Percentiles rank a stretch among this genome's conserved stretches.
These are phyloP conservation scores for Termitomyces sp. DNA, from an alignment of 768 basidiomycete species.

Conservation along the genomic window DNA sequence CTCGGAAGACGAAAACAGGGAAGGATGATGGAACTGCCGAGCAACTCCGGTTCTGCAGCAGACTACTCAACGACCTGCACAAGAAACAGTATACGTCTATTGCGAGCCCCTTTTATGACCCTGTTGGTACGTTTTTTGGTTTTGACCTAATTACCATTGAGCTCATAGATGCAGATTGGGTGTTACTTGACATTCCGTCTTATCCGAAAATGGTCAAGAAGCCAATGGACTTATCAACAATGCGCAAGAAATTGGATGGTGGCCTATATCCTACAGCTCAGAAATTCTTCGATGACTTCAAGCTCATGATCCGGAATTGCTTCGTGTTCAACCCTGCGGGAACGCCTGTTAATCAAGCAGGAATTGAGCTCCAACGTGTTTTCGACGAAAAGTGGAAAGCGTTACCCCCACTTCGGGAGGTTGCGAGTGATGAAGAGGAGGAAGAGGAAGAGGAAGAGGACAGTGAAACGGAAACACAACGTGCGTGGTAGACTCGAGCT, in stretches of 20 bases:
- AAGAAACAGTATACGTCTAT: constrained; percentile 71
- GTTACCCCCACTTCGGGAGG: constrained; percentile 57
- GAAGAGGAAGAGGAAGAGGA: constrained; percentile 67
- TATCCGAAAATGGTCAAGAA: constrained; percentile 88
- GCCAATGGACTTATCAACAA: constrained; percentile 93
- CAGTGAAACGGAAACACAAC: constrained; percentile 61
- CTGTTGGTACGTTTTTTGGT: constrained; percentile 67
- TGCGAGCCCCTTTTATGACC: constrained; percentile 87
- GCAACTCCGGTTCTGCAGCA: constrained; percentile 80
- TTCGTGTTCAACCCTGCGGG: constrained; percentile 87
- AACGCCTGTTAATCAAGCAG: constrained; percentile 83
- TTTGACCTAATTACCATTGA: constrained; percentile 5
- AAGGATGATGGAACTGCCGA: constrained; percentile 70
- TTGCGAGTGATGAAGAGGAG: constrained; percentile 58
- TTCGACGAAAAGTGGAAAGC: constrained; percentile 92
- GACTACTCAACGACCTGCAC: constrained; percentile 69
- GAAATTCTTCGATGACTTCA: constrained; percentile 88
- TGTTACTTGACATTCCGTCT: constrained; percentile 71
- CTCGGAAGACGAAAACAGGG: constrained; percentile 52
- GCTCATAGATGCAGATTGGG: constrained; percentile 50
- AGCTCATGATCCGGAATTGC: constrained; percentile 93
- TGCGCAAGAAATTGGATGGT: constrained; percentile 78
- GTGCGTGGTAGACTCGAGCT: constrained; percentile 38
- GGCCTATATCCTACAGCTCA: constrained; percentile 72
- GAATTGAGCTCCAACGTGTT: constrained; percentile 74